Evolutionary conservation across 352 stramenopile genomes (phyloP), one percentile per base, ranked within the genome.

Genomic region (Pythium folliculosum): DNA sequence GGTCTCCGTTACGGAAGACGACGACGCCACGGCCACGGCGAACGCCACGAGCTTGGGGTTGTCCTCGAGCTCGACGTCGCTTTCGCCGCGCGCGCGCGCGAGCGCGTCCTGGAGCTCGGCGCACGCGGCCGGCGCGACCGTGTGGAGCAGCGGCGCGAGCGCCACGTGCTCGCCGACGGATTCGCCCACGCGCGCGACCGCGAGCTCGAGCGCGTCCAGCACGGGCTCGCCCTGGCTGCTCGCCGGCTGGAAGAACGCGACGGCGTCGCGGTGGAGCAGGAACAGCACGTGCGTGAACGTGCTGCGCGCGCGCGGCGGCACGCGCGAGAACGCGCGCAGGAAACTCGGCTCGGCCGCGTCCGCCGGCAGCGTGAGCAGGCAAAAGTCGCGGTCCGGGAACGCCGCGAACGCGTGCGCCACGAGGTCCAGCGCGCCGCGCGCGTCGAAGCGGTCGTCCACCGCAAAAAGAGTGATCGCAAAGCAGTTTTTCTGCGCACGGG

Each of bases 11-110:
- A 32, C 27, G 3, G 27, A 32, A 2, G 27, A 32, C 27, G 27
- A 32, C 27, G 27, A 32, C 27, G 27, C 2, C 3, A 72, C 63
- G 7, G 58, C 56, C 17, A 81, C 75, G 17, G 81, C 65, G 56
- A 90, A 90, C 23, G 72, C 66, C 13, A 66, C 67, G 14, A 77
- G 56, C 38, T 69, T 73, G 16, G 81, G 81, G 59, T 86, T 86
- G 49, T 90, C 81, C 19, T 76, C 72, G 37, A 90, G 57, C 7
- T 72, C 63, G 25, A 86, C 61, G 21, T 86, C 77, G 14, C 72
- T 22, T 23, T 83, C 75, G 16, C 76, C 71, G 17, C 13, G 37
- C 4, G 60, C 69, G 0, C 72, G 21, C n/a, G 44, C 63, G 19
- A 81, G 44, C 10, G 68, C 68, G 5, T 74, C 37, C 47, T 70